Conservation (phyloP, 176 grass and related monocot species). For the Phyllostachys edulis region DNA sequence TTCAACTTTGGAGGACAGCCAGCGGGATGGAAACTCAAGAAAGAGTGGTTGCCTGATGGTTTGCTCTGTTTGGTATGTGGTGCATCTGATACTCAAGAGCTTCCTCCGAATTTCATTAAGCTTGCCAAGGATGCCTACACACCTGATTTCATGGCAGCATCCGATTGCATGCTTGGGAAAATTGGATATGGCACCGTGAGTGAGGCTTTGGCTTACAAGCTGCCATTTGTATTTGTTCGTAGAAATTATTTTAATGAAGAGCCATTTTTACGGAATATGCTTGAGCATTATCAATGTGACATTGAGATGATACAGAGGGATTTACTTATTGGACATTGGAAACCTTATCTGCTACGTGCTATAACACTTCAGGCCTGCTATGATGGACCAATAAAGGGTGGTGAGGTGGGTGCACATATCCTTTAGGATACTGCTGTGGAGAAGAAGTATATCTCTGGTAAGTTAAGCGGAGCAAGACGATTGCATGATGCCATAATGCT, state of each 20-base stretch:
- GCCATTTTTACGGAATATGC: slow-evolving; percentile 96
- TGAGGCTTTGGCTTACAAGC: slow-evolving; percentile 94
- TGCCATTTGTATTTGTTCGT: slow-evolving; percentile 93
- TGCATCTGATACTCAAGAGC: slow-evolving; percentile 82
- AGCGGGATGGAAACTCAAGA: slow-evolving; percentile 87
- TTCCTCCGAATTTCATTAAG: slow-evolving; percentile 91
- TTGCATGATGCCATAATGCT: slow-evolving; percentile 91
- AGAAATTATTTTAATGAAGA: slow-evolving; percentile 99
- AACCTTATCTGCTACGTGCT: slow-evolving; percentile 84
- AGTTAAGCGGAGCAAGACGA: slow-evolving; percentile 86
- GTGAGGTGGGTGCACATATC: slow-evolving; percentile 75
- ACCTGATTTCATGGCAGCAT: slow-evolving; percentile 97
- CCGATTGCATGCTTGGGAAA: slow-evolving; percentile 99
- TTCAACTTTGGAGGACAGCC: slow-evolving; percentile 99
- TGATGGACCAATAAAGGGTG: slow-evolving; percentile 75
- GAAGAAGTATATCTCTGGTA: slow-evolving; percentile 81
- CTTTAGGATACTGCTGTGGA: slow-evolving; percentile 82
- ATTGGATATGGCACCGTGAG: slow-evolving; percentile 96
- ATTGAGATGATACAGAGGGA: slow-evolving; percentile 99
- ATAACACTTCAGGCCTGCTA: slow-evolving; percentile 84
- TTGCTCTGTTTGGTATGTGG: slow-evolving; percentile 98
- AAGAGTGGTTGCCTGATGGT: slow-evolving; percentile 88
- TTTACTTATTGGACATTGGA: slow-evolving; percentile 97
- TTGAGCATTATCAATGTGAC: slow-evolving; percentile 92
- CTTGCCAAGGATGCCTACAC: slow-evolving; percentile 94